Evolutionary conservation across 106 monocot species (phyloP), one percentile per base, ranked within the genome.

Genomic region (Allium sativum): DNA sequence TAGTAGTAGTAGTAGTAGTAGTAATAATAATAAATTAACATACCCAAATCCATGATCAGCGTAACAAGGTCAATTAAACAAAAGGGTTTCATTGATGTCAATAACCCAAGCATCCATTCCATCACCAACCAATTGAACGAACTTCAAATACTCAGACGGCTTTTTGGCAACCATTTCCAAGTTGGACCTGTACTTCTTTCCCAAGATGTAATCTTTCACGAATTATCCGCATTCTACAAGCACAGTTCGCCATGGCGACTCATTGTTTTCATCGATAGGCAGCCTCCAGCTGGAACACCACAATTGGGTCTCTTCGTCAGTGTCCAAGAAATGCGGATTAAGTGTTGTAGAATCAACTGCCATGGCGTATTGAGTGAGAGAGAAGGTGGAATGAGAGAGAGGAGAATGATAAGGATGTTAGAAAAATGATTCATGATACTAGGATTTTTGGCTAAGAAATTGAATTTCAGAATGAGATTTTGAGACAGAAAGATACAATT

Each of bases 71-170:
- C 78, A 47, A 53, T 79, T 79, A 19, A 79, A 79, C 20, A 84
- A 56, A 0, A 52, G 10, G 17, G 79, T 84, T 48, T 84, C 79
- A 21, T 79, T 76, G 12, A 84, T 45, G 21, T 84, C 79, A 42
- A 84, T 76, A 20, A 84, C 54, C 84, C 79, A 79, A 0, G 44
- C 64, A n/a, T 76, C 73, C 70, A 42, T 79, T 22, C 84, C 76
- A 17, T 79, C 67, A 21, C 73, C 73, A 42, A 14, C 7, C 55
- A 76, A 40, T 20, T 52, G 12, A n/a, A 79, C 31, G 8, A 21
- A 17, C 62, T 57, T 52, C 40, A 61, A 73, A 63, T 65, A 79
- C 15, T 43, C 59, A 7, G 53, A 10, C 14, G 79, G 68, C 52
- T 62, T 48, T 19, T 17, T 16, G 31, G 53, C 62, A 17, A 79